Evolutionary conservation across 2,329 filamentous ascomycete genomes (phyloP).

Genomic region (Fusarium sp.): DNA sequence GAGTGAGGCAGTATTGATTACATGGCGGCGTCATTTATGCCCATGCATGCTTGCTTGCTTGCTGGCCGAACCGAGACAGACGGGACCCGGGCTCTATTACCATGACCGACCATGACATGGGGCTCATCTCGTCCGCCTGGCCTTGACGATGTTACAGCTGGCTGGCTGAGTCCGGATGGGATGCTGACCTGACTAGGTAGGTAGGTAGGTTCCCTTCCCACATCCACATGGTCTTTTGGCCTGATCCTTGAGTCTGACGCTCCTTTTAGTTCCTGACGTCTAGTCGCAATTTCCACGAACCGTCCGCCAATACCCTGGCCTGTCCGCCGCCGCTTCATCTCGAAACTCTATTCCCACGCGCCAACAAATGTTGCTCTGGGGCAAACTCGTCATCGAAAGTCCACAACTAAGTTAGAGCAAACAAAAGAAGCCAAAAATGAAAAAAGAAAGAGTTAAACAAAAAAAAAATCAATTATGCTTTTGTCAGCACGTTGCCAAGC

Average conservation of each 20-base stretch:
- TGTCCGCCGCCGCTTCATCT: conserved; percentile 41
- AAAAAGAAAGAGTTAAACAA: neutral
- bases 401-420: neutral
- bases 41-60: neutral
- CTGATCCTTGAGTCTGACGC: conserved; percentile 25
- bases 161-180: neutral
- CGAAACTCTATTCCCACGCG: conserved; percentile 41
- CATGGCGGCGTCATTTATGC: neutral
- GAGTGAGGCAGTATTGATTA: neutral
- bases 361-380: conserved; percentile 12
- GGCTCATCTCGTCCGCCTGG: conserved; percentile 7
- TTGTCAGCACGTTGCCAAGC: conserved; percentile 26
- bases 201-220: conserved; percentile 9
- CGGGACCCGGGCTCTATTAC: neutral
- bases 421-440: neutral
- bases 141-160: conserved; percentile 8
- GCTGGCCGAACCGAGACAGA: neutral
- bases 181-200: neutral
- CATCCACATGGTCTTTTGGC: conserved; percentile 35
- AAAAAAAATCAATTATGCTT: conserved; percentile 17
- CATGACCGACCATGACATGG: neutral
- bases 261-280: conserved; percentile 20
- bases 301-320: conserved; percentile 18
- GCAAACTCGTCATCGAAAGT: conserved; percentile 3
- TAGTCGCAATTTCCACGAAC: conserved; percentile 40